phyloP scores from a whole-genome alignment of 345 rosid genomes.

The Salix brachista region DNA sequence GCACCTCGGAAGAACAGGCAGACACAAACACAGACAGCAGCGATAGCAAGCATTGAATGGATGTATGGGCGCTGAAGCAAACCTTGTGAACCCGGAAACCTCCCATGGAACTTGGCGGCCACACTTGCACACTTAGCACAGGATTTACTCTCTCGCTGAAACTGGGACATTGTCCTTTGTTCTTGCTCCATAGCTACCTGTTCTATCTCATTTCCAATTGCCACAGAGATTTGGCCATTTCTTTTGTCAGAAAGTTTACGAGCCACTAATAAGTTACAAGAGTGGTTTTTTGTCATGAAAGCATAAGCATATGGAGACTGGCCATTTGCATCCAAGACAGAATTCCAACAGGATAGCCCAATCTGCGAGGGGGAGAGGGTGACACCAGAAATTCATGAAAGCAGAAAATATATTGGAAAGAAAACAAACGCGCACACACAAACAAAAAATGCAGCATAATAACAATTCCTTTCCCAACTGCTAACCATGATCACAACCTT shows the following conservation, averaged over 20 bases:
- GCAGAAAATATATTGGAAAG: neutral
- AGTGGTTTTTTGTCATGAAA: conserved; percentile 53
- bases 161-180: conserved; percentile 7
- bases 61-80: conserved; percentile 70
- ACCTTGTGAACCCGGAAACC: conserved; percentile 46
- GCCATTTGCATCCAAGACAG: conserved; percentile 51
- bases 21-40: conserved; percentile 90
- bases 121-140: conserved; percentile 57
- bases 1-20: conserved; percentile 71
- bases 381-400: neutral
- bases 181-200: conserved; percentile 23
- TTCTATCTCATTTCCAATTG: conserved; percentile 42
- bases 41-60: conserved; percentile 82
- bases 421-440: neutral
- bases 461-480: neutral
- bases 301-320: conserved; percentile 67
- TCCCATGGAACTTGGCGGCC: conserved; percentile 44
- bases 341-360: conserved; percentile 66
- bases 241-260: conserved; percentile 60
- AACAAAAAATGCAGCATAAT: neutral
- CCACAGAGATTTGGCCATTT: conserved; percentile 65
- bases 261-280: conserved; percentile 61
- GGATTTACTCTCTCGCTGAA: conserved; percentile 28
- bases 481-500: neutral
- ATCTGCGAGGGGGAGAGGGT: conserved; percentile 33